Conservation (phyloP, 148 eudicot genomes). For the Beta vulgaris region DNA sequence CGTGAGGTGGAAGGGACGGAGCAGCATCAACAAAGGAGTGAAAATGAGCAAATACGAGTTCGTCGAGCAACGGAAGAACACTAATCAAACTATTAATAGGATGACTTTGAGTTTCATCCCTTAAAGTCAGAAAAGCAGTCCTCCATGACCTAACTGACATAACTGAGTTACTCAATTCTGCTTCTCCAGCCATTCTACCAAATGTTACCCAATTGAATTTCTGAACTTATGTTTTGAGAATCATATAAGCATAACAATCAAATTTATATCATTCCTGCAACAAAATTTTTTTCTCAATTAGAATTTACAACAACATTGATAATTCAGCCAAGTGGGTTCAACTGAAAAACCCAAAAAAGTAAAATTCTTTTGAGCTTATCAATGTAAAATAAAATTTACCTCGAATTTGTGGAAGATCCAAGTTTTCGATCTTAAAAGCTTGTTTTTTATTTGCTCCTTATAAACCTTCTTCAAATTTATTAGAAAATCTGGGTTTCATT, state of each 20-base stretch:
- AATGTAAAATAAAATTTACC: too few relatives aligned
- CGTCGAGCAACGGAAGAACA: slow-evolving; percentile 45
- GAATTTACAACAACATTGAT: not conserved
- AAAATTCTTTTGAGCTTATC: too few relatives aligned
- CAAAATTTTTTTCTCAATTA: too few relatives aligned
- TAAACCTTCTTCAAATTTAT: too few relatives aligned
- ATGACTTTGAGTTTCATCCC: slow-evolving; percentile 65
- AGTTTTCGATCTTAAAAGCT: too few relatives aligned
- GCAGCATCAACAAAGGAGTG: slow-evolving; percentile 50
- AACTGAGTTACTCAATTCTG: slow-evolving; percentile 17
- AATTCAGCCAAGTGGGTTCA: too few relatives aligned
- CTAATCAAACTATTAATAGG: slow-evolving; percentile 25
- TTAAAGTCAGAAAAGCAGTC: slow-evolving; percentile 75
- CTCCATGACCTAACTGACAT: slow-evolving; percentile 64
- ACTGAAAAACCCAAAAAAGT: too few relatives aligned
- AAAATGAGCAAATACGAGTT: slow-evolving; percentile 56
- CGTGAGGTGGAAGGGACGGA: slow-evolving; percentile 53
- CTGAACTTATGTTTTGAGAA: not conserved
- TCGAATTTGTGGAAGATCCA: too few relatives aligned
- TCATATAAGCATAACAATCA: too few relatives aligned
- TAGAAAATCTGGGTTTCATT: too few relatives aligned
- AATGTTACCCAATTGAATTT: not conserved
- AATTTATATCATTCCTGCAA: too few relatives aligned
- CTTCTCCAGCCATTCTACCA: slow-evolving; percentile 28
- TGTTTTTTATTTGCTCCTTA: too few relatives aligned